These are phyloP conservation scores for Rhododendron williamsianum DNA, from an alignment of 148 eudicot species.

Conservation along the genomic window DNA sequence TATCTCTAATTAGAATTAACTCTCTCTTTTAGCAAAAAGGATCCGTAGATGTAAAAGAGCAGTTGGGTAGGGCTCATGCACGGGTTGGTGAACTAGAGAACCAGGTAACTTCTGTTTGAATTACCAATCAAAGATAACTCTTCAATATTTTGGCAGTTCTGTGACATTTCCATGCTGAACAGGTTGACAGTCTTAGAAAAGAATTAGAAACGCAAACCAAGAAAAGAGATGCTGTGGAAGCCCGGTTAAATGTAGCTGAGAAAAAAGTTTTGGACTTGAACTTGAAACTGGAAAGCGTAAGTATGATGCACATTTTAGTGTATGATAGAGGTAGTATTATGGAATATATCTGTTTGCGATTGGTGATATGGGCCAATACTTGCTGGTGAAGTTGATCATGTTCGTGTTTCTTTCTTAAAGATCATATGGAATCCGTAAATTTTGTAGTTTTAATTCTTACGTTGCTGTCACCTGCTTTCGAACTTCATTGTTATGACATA, in stretches of 20 bases:
- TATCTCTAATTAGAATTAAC: not conserved
- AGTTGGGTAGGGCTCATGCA: conserved; percentile 40
- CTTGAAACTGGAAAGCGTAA: conserved; percentile 47
- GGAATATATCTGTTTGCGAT: not conserved
- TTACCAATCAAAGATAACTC: not conserved
- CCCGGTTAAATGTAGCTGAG: conserved; percentile 41
- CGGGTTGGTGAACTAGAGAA: conserved; percentile 50
- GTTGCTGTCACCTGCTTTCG: not conserved
- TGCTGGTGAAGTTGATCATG: not conserved
- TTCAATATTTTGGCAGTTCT: not conserved
- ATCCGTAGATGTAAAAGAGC: conserved; percentile 47
- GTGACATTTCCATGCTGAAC: conserved; percentile 10
- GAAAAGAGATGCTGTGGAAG: conserved; percentile 46
- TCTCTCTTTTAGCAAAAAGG: conserved; percentile 37
- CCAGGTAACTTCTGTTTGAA: conserved; percentile 33
- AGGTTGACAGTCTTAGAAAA: conserved; percentile 58
- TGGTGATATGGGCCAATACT: not conserved
- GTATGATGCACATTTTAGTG: conserved; percentile 5
- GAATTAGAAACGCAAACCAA: conserved; percentile 43
- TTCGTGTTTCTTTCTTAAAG: not conserved
- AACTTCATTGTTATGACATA: not conserved
- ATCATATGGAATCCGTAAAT: not conserved
- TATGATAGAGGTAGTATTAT: not conserved
- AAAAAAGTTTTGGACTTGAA: conserved; percentile 44
- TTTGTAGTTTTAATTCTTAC: not conserved